Evolutionary conservation across 2,329 filamentous ascomycete species (phyloP), one percentile per base, ranked within the genome.

Genomic region (Phialemoniopsis sp.): DNA sequence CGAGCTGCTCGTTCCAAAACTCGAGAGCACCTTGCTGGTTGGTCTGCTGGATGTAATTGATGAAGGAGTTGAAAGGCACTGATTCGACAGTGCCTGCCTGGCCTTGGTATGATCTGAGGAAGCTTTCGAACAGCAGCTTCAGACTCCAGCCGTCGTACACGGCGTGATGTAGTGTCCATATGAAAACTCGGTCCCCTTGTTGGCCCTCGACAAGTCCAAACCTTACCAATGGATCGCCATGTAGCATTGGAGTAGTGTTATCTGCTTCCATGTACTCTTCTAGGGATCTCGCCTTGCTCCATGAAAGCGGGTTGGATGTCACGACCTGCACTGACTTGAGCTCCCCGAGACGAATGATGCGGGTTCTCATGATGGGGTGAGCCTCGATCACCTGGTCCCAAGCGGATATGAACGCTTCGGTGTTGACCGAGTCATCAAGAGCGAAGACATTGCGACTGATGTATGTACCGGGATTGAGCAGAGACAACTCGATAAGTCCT

Each of bases 401-500:
- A n/a, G n/a, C n/a, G n/a, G n/a, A n/a, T n/a, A n/a, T n/a, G n/a
- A n/a, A n/a, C n/a, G n/a, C n/a, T n/a, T n/a, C n/a, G n/a, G n/a
- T n/a, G n/a, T n/a, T n/a, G n/a, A n/a, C n/a, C n/a, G n/a, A n/a
- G n/a, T n/a, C n/a, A n/a, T n/a, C n/a, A 18, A 47, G 35, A 29
- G 26, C 29, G 13, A 34, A 45, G 10, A 30, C 33, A 10, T 35
- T 18, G 5, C 40, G 40, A 14, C 37, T 34, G 8, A 46, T 21
- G 26, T 46, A 46, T 9, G 40, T 37, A 12, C 33, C 35, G 5
- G 43, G 37, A 9, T 39, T 32, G 19, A 34, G 32, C 19, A 36
- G 18, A 4, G 46, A 40, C 14, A 39, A 29, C n/a, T 41, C 38
- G 45, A 52, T 49, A 10, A 41, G 36, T 29, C 34, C 39, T n/a